A percentile compares a stretch with the other conserved stretches of the same genome.
Conservation (phyloP, 306 rosid genomes). For the Begonia loranthoides region DNA sequence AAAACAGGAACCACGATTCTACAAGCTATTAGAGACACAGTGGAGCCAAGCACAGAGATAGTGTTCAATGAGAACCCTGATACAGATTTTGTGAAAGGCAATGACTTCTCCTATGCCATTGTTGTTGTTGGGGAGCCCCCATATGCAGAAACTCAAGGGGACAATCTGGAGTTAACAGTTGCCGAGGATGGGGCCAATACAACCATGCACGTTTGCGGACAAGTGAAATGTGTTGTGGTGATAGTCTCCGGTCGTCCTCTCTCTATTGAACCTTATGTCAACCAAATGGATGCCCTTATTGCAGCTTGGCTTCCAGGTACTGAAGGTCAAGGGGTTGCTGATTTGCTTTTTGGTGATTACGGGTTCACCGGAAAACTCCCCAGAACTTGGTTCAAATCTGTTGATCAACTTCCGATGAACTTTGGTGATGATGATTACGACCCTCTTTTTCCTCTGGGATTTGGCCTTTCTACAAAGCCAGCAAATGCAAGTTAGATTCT, state of each 20-base stretch:
- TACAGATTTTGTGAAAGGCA: slow-evolving; percentile 4
- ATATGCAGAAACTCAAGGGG: slow-evolving; percentile 4
- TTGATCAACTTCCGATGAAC: slow-evolving; percentile 10
- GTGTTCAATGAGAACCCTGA: not conserved
- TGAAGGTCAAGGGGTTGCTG: slow-evolving; percentile 1
- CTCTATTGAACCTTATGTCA: not conserved
- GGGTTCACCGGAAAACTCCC: slow-evolving; percentile 5
- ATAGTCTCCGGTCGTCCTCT: slow-evolving; percentile 9
- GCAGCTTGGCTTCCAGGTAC: slow-evolving; percentile 11
- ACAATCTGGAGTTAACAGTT: slow-evolving; percentile 4
- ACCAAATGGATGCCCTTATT: slow-evolving; percentile 7
- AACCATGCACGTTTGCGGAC: slow-evolving; percentile 1
- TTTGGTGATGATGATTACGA: slow-evolving; percentile 2
- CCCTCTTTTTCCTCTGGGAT: slow-evolving; percentile 9
- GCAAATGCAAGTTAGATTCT: not conserved
- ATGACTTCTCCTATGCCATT: slow-evolving; percentile 8
- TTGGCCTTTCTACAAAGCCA: slow-evolving; percentile 9
- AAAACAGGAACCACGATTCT: slow-evolving; percentile 7
- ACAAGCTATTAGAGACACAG: slow-evolving; percentile 3
- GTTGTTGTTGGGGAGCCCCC: slow-evolving; percentile 5
- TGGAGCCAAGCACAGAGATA: slow-evolving; percentile 5
- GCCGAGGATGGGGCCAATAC: not conserved
- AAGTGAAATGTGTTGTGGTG: not conserved
- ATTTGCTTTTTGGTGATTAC: slow-evolving; percentile 1
- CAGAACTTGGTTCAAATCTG: slow-evolving; percentile 9